A percentile compares a stretch with the other conserved stretches of the same genome.
These are phyloP conservation scores for Hamamelis virginiana DNA, from an alignment of 164 flowering plant species.

Conservation along the genomic window DNA sequence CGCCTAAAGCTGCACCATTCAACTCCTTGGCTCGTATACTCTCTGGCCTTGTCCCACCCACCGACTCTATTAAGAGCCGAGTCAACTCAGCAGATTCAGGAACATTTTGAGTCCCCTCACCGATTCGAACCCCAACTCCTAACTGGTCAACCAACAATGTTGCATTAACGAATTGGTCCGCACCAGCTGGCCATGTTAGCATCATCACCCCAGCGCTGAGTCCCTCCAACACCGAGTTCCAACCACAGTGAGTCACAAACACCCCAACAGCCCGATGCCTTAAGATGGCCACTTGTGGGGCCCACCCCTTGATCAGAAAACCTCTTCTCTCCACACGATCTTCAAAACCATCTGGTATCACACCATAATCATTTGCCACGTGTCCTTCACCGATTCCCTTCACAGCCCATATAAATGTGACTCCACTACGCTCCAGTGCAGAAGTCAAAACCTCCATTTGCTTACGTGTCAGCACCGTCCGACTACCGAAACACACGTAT, in stretches of 20 bases:
- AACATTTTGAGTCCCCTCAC: conserved; percentile 1
- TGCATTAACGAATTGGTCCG: conserved; percentile 27
- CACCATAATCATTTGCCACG: conserved; percentile 3
- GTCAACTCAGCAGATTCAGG: conserved; percentile 4
- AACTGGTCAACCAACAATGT: conserved; percentile 12
- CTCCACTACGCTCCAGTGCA: conserved; percentile 34
- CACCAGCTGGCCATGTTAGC: conserved; percentile 34
- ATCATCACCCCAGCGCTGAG: conserved; percentile 24
- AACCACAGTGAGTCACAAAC: conserved; percentile 39
- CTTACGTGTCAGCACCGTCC: conserved; percentile 4
- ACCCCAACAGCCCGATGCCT: conserved; percentile 26
- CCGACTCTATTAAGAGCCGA: neutral
- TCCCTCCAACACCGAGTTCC: conserved; percentile 38
- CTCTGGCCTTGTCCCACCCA: neutral
- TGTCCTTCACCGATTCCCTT: conserved; percentile 9
- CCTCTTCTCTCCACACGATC: conserved; percentile 30
- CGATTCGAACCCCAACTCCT: neutral
- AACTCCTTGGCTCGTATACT: neutral
- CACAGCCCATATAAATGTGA: conserved; percentile 29
- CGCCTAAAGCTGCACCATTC: neutral
- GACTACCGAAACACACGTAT: conserved; percentile 50
- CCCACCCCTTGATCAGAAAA: conserved; percentile 35
- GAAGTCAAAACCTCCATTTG: conserved; percentile 28
- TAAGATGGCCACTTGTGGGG: conserved; percentile 33
- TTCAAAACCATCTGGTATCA: conserved; percentile 23